Evolutionary conservation across 768 basidiomycete species (phyloP), one percentile per base, ranked within the genome.

Genomic region (Inosperma sp.): DNA sequence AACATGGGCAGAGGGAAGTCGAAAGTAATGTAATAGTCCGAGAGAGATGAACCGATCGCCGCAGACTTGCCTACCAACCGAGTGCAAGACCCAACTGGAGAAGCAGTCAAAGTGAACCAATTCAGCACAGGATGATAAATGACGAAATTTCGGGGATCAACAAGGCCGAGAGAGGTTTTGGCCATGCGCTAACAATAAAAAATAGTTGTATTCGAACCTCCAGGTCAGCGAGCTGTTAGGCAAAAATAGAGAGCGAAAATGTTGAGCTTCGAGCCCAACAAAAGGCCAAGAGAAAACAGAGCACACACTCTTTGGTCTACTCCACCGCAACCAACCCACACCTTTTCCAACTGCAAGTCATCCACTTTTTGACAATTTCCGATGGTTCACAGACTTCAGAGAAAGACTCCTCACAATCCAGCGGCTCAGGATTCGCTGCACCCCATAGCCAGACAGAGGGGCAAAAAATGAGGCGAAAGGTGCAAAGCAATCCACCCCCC

Each of bases 231-330:
- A 53, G 46, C 30, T 48, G 31, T 30, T 26, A 51, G 52, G 54
- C 58, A 47, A 49, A 49, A 19, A 36, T 49, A 56, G 55, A 56
- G 40, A 37, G 29, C 29, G 48, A 49, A 19, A 33, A 25, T 13
- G 48, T 49, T 19, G 35, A 50, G 54, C 58, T 29, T 59, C 63
- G 51, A 61, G 61, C 59, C 49, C 58, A 53, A 58, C 56, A 56
- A 33, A 45, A 53, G 34, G 27, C 39, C 26, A 41, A 51, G 48
- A 39, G 34, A 27, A 4, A 36, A 44, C 33, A 31, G 31, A 26
- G 31, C 41, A 26, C 30, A 41, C 49, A 37, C 6, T 17, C 31
- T 51, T 44, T 19, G 22, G 26, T 22, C 50, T 36, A 41, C 34
- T 23, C 23, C 5, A 17, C 1, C 26, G 27, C 37, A 40, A 43